These are phyloP conservation scores for Diplodia intermedia DNA, from an alignment of 2,329 filamentous ascomycete species.

Conservation along the genomic window DNA sequence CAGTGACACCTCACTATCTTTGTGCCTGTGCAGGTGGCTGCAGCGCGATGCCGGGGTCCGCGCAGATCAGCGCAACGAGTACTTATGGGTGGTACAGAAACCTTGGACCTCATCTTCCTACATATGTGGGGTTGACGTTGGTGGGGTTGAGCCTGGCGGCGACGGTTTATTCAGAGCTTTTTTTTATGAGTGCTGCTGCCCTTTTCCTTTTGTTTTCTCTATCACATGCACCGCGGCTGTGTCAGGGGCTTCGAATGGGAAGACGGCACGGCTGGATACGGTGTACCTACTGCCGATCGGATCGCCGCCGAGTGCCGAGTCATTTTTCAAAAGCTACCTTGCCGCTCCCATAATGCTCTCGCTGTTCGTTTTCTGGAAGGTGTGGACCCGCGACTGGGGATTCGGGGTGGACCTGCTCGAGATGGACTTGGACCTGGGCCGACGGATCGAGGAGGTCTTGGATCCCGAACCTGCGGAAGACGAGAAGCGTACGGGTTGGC, in stretches of 20 bases:
- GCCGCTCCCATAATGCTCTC: slow-evolving; percentile 63
- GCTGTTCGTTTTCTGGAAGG: slow-evolving; percentile 45
- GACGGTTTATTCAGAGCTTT: slow-evolving; percentile 69
- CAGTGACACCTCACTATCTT: not conserved
- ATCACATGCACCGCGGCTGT: slow-evolving; percentile 56
- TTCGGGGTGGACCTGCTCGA: slow-evolving; percentile 38
- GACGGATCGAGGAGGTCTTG: slow-evolving; percentile 40
- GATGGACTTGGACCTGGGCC: slow-evolving; percentile 44
- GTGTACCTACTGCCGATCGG: slow-evolving; percentile 55
- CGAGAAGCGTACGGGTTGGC: not conserved
- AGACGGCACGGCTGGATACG: slow-evolving; percentile 39
- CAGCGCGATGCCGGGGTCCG: too few relatives aligned
- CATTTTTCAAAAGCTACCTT: slow-evolving; percentile 75
- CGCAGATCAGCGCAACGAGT: not conserved
- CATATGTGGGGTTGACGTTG: not conserved
- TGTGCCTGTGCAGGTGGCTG: not conserved
- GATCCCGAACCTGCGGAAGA: not conserved
- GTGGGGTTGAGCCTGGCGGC: not conserved
- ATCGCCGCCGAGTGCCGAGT: slow-evolving; percentile 58
- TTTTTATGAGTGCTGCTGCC: too few relatives aligned
- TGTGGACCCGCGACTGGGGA: slow-evolving; percentile 29
- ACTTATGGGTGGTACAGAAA: not conserved
- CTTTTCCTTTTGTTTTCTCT: too few relatives aligned
- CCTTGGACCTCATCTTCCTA: not conserved
- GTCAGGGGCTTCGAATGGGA: too few relatives aligned